These are phyloP conservation scores for Naganishia albida DNA, from an alignment of 1,284 basidiomycete species.

Conservation along the genomic window DNA sequence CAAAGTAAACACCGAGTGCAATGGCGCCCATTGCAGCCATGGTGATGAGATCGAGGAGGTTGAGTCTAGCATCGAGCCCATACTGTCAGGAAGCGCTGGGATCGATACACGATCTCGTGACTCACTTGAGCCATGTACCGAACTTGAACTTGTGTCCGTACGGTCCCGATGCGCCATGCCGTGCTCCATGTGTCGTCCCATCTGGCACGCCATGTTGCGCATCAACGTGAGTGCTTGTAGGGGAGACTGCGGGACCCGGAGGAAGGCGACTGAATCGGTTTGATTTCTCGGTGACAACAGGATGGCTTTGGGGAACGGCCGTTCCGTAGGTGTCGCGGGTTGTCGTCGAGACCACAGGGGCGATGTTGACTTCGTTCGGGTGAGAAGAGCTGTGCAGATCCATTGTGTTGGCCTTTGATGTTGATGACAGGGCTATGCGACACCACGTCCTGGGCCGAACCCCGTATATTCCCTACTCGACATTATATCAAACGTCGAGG, in stretches of 20 bases:
- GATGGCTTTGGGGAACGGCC: background rate
- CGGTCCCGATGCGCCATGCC: background rate
- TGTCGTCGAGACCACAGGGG: background rate
- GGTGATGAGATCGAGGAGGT: conserved; percentile 42
- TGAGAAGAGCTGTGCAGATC: too few species aligned
- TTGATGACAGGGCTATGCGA: too few species aligned
- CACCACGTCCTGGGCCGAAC: too few species aligned
- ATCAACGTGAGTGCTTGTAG: too few species aligned
- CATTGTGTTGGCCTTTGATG: too few species aligned
- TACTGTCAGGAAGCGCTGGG: background rate
- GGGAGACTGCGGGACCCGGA: too few species aligned
- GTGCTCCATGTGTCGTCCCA: background rate
- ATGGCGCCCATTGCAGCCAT: conserved; percentile 53
- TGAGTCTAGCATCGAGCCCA: conserved; percentile 35
- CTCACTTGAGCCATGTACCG: conserved; percentile 33
- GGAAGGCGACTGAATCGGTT: conserved; percentile 9
- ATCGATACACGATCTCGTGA: background rate
- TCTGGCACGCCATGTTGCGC: too few species aligned
- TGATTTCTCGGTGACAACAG: conserved; percentile 10
- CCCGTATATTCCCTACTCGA: too few species aligned
- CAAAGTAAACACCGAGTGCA: conserved; percentile 60
- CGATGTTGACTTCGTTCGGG: too few species aligned
- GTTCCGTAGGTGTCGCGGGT: conserved; percentile 6
- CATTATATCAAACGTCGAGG: too few species aligned
- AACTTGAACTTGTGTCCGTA: conserved; percentile 30